Percentiles rank a stretch among this genome's conserved stretches.
These are phyloP conservation scores for Leishmania tarentolae DNA, from an alignment of 208 protist genomes.

Conservation along the genomic window DNA sequence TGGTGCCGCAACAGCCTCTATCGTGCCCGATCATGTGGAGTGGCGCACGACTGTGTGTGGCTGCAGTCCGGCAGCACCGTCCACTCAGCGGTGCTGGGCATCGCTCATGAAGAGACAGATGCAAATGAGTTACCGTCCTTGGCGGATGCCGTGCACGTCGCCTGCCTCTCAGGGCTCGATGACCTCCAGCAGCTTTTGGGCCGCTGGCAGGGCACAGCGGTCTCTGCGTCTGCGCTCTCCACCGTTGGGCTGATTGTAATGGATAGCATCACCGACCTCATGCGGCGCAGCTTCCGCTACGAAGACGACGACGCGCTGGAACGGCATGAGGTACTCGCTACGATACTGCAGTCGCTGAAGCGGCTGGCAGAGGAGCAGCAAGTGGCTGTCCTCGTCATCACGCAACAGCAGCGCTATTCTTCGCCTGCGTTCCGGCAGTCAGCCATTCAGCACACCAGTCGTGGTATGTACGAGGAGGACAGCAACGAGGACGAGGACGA, in stretches of 20 bases:
- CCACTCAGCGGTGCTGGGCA: conserved; percentile 6
- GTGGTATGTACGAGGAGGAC: not conserved
- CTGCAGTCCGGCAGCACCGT: conserved; percentile 18
- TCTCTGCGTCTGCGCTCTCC: conserved; percentile 5
- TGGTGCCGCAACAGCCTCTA: conserved; percentile 16
- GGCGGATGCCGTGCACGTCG: conserved; percentile 13
- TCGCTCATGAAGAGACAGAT: not conserved
- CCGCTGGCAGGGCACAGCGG: not conserved
- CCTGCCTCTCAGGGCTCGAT: conserved; percentile 13
- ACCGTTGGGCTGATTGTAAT: conserved; percentile 53
- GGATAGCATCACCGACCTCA: conserved; percentile 55
- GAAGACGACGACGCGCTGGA: conserved; percentile 37
- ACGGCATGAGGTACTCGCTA: conserved; percentile 50
- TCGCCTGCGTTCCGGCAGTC: not conserved
- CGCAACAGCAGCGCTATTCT: conserved; percentile 22
- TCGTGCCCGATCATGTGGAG: not conserved
- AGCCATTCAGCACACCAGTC: not conserved
- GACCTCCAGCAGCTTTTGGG: conserved; percentile 25
- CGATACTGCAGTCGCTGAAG: conserved; percentile 57
- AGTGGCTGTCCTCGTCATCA: conserved; percentile 58
- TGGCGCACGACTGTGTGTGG: conserved; percentile 18
- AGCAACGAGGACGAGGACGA: not conserved
- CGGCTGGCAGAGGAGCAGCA: conserved; percentile 38
- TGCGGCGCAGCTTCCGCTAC: conserved; percentile 44
- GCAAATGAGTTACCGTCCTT: not conserved